Evolutionary conservation across 192 early-diverging fungal species (phyloP), one percentile per base, ranked within the genome.

Genomic region (Linnemannia elongata): DNA sequence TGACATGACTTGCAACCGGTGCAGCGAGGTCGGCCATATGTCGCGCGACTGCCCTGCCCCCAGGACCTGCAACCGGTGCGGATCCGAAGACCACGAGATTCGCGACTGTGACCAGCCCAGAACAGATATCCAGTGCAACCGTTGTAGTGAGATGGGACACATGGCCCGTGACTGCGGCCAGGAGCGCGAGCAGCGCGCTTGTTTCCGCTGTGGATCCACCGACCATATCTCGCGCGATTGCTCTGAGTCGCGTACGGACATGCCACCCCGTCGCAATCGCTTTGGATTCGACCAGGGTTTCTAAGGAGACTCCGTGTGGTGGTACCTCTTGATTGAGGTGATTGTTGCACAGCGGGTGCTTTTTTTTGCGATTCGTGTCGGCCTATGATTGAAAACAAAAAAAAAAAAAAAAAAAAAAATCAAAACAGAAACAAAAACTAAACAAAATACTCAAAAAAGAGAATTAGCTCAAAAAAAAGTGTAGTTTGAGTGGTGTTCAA

Each of bases 181-280:
- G 33, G 55, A 72, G 6, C 52, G 45, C 3, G 36, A 41, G 8
- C 69, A 78, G 33, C 70, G 70, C 2, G 27, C 41, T 55, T 81
- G 79, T 36, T 36, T 38, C 47, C 35, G 60, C 6, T 93, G 91
- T 78, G 75, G 81, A 78, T n/a, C 89, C 77, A 33, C 68, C 63
- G 92, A 90, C 44, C 92, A 93, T 47, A 79, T 75, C 39, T 68
- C 84, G 39, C 75, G 86, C 42, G 88, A 91, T 70, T 92, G 91
- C 78, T 22, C 12, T 10, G 70, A 85, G 78, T 39, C 38, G 30
- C 80, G 77, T 24, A 47, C 60, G 8, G 72, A 80, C 39, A 72
- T 66, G 39, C 30, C 60, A 15, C 60, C 60, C 12, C 60, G 60
- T 15, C 60, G 60, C 27, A 66, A 66, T 12, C 60, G 72, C 72